Conservation (phyloP, 2,329 filamentous ascomycete species). For the Aspergillaceae sp. region DNA sequence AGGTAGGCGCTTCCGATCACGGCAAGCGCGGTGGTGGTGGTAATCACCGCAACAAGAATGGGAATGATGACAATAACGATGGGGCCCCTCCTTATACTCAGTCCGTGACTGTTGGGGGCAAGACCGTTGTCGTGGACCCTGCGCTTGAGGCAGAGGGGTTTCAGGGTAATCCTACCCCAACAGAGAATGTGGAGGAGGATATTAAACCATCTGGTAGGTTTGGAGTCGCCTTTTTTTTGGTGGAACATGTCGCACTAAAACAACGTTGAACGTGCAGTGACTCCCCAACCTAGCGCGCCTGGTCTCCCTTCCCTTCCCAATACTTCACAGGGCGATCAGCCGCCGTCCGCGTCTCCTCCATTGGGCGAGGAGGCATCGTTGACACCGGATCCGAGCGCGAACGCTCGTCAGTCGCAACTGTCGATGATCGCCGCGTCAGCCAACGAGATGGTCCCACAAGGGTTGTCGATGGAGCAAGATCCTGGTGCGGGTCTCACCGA, state of each 20-base stretch:
- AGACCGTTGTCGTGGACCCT: slow-evolving; percentile 36
- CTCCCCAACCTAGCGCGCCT: slow-evolving; percentile 22
- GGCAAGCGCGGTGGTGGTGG: slow-evolving; percentile 27
- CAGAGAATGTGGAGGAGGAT: slow-evolving; percentile 20
- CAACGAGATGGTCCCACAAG: slow-evolving; percentile 38
- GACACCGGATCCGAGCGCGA: slow-evolving; percentile 27
- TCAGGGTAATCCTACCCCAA: slow-evolving; percentile 22
- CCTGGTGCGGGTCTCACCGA: slow-evolving; percentile 15
- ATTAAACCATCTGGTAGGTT: slow-evolving; percentile 15
- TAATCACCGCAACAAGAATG: background rate
- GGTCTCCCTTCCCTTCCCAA: slow-evolving; percentile 25
- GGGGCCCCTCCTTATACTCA: slow-evolving; percentile 26
- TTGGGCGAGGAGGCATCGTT: slow-evolving; percentile 23
- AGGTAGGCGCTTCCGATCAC: slow-evolving; percentile 52
- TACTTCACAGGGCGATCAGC: slow-evolving; percentile 22
- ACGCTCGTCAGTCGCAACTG: slow-evolving; percentile 35
- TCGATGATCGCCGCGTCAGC: slow-evolving; percentile 40
- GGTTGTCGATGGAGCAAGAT: slow-evolving; percentile 28
- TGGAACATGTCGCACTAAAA: slow-evolving; percentile 8
- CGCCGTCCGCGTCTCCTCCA: slow-evolving; percentile 26
- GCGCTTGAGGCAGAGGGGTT: slow-evolving; percentile 35
- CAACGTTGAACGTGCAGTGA: slow-evolving; percentile 13
- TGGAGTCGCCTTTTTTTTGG: background rate
- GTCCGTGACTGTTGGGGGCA: slow-evolving; percentile 32
- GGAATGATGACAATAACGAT: background rate